Conservation (phyloP, 1,139 yeast genomes). For the Nakaseomyces delphensis region DNA sequence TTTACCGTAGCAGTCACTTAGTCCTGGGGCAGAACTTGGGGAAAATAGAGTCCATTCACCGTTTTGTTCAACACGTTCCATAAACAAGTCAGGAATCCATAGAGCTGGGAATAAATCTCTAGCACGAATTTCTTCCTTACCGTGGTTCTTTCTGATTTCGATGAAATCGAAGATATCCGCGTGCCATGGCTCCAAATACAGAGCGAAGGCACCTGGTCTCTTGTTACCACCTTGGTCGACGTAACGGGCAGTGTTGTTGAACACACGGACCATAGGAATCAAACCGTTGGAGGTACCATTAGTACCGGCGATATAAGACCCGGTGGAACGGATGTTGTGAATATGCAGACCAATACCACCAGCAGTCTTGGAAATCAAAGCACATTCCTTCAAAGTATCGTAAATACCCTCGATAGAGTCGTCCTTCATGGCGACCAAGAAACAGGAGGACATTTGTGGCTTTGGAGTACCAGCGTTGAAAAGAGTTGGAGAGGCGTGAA, state of each 20-base stretch:
- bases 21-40: conserved; percentile 81
- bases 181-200: conserved; percentile 89
- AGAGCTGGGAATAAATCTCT: conserved; percentile 80
- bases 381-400: conserved; percentile 76
- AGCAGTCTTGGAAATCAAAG: conserved; percentile 78
- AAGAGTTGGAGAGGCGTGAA: conserved; percentile 84
- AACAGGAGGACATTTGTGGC: conserved; percentile 82
- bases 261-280: conserved; percentile 83
- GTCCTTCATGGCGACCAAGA: conserved; percentile 75
- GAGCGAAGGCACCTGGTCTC: conserved; percentile 87
- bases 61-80: conserved; percentile 75
- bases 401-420: conserved; percentile 89
- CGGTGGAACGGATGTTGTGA: conserved; percentile 74
- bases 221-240: conserved; percentile 94
- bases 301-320: conserved; percentile 80
- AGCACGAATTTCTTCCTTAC: conserved; percentile 83
- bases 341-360: conserved; percentile 87
- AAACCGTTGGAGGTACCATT: conserved; percentile 88
- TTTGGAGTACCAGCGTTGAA: conserved; percentile 83
- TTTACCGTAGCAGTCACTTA: conserved; percentile 70
- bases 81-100: conserved; percentile 85
- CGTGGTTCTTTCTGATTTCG: conserved; percentile 80
- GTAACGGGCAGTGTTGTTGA: conserved; percentile 82
- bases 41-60: conserved; percentile 79
- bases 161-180: conserved; percentile 73